Evolutionary conservation across 495 filamentous ascomycete species (phyloP).

Genomic region (Aspergillus egyptiacus): DNA sequence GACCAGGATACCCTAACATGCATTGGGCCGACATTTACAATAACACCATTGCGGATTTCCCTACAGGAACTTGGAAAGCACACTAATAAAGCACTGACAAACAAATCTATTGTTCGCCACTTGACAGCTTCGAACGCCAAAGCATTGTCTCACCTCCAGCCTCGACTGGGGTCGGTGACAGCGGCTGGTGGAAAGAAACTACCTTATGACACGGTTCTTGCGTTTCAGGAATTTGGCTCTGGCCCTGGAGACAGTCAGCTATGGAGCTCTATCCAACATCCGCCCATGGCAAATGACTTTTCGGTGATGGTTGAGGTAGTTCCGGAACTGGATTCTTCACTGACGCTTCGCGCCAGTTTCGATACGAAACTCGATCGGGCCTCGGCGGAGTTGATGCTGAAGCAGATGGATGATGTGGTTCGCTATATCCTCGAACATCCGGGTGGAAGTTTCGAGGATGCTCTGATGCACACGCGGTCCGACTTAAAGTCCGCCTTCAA

Average conservation of each 20-base stretch:
- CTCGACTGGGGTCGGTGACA: slow-evolving; percentile 17
- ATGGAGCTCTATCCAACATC: slow-evolving; percentile 20
- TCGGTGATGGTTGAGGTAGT: slow-evolving; percentile 25
- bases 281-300: slow-evolving; percentile 23
- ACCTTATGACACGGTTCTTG: slow-evolving; percentile 21
- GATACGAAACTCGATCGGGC: slow-evolving; percentile 18
- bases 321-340: slow-evolving; percentile 15
- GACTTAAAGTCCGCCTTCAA: slow-evolving; percentile 24
- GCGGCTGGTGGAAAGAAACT: slow-evolving; percentile 14
- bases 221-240: slow-evolving; percentile 23
- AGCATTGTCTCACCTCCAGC: slow-evolving; percentile 20
- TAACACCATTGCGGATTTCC: slow-evolving; percentile 51
- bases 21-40: slow-evolving; percentile 74
- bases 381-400: slow-evolving; percentile 24
- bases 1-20: slow-evolving; percentile 52
- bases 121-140: slow-evolving; percentile 18
- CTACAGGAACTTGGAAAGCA: slow-evolving; percentile 9
- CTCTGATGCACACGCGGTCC: slow-evolving; percentile 3
- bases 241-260: slow-evolving; percentile 9
- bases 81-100: slow-evolving; percentile 4
- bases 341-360: slow-evolving; percentile 24
- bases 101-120: slow-evolving; percentile 17
- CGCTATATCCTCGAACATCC: slow-evolving; percentile 21
- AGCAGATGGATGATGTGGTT: slow-evolving; percentile 23
- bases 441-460: slow-evolving; percentile 13